These are phyloP conservation scores for Metarhizium guizhouense DNA, from an alignment of 2,329 filamentous ascomycete species.

Conservation along the genomic window DNA sequence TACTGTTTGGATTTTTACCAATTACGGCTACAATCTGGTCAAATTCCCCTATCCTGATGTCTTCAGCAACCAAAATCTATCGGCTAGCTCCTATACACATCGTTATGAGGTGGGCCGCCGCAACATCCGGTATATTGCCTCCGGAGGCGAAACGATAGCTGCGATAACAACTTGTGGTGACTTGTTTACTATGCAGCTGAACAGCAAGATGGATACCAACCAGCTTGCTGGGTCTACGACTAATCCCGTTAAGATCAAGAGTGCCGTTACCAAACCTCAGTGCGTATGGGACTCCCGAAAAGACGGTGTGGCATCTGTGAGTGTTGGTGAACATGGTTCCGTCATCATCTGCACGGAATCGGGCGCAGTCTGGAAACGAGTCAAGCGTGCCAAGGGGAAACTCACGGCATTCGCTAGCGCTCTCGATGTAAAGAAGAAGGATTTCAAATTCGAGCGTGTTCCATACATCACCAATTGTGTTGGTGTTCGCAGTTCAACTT, in stretches of 20 bases:
- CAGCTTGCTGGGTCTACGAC: constrained; percentile 67
- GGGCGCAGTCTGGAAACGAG: constrained; percentile 85
- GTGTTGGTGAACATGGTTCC: constrained; percentile 84
- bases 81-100: constrained; percentile 42
- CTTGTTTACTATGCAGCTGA: constrained; percentile 76
- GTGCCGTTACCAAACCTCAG: constrained; percentile 67
- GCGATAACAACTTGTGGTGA: constrained; percentile 79
- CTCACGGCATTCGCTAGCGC: constrained; percentile 41
- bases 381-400: constrained; percentile 75
- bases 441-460: constrained; percentile 92
- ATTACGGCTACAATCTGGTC: constrained; percentile 90
- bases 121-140: constrained; percentile 66
- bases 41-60: constrained; percentile 68
- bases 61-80: constrained; percentile 61
- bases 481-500: constrained; percentile 77
- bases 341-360: constrained; percentile 90
- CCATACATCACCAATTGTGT: constrained; percentile 79
- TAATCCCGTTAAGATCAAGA: constrained; percentile 83
- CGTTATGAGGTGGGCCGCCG: constrained; percentile 54
- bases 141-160: constrained; percentile 85
- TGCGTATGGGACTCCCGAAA: constrained; percentile 87
- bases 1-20: constrained; percentile 88
- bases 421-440: constrained; percentile 59
- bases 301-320: constrained; percentile 76
- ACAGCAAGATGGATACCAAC: constrained; percentile 53